phyloP scores from a whole-genome alignment of 2,329 filamentous ascomycete genomes.

The Cladosporium velox region DNA sequence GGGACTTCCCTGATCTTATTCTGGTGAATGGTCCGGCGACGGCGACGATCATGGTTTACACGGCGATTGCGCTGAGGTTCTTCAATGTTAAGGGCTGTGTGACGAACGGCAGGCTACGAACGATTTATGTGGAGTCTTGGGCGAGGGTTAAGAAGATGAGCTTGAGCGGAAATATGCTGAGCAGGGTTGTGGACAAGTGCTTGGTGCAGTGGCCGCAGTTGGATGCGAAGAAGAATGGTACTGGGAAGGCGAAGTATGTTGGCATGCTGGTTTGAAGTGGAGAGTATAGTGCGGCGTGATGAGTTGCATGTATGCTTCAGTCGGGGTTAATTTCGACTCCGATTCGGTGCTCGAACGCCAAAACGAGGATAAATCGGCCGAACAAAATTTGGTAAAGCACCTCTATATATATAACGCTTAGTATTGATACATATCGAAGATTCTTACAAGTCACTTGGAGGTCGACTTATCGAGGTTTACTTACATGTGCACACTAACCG shows the following conservation, averaged over 20 bases:
- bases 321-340: not conserved
- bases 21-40: conserved; percentile 88
- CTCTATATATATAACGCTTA: not conserved
- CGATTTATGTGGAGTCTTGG: conserved; percentile 91
- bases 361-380: not conserved
- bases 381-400: not conserved
- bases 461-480: not conserved
- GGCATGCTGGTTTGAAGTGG: conserved; percentile 17
- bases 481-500: not conserved
- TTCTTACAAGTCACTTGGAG: not conserved
- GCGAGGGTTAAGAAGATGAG: conserved; percentile 81
- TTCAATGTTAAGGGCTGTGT: conserved; percentile 44
- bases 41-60: conserved; percentile 72
- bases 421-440: not conserved
- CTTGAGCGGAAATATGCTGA: conserved; percentile 76
- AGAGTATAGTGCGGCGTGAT: not conserved
- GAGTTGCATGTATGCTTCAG: not conserved
- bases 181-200: conserved; percentile 72
- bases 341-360: not conserved
- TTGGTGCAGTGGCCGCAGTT: conserved; percentile 78
- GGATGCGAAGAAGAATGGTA: conserved; percentile 37
- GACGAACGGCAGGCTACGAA: conserved; percentile 60
- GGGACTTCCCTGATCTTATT: conserved; percentile 69
- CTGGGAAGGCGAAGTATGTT: conserved; percentile 19
- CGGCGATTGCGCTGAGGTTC: conserved; percentile 58